Conservation (phyloP, 257 asterid genomes). For the Handroanthus guayacan region DNA sequence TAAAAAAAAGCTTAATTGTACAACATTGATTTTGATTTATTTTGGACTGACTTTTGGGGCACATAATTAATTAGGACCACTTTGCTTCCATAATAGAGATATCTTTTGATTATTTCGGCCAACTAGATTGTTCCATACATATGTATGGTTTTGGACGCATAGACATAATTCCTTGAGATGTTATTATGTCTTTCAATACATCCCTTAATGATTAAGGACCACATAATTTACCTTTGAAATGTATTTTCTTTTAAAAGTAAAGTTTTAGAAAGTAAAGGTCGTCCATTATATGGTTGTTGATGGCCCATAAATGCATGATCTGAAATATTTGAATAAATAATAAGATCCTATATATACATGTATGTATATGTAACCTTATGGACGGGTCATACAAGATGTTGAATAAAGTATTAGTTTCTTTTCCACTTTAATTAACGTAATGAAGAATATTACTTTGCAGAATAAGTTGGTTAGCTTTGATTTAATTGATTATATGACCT, state of each 20-base stretch:
- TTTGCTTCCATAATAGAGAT: neutral
- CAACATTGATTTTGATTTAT: neutral
- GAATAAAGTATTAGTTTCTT: slow-evolving; percentile 13
- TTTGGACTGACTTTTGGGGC: neutral
- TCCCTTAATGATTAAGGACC: slow-evolving; percentile 27
- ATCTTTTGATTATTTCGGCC: neutral
- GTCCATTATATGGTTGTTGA: neutral
- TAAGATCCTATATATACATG: too few relatives aligned
- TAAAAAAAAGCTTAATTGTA: too few relatives aligned
- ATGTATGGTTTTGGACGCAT: slow-evolving; percentile 31
- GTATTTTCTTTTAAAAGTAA: neutral
- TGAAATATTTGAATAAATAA: neutral
- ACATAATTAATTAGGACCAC: neutral
- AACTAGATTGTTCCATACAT: slow-evolving; percentile 14
- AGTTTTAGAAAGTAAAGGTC: slow-evolving; percentile 5
- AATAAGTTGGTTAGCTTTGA: neutral
- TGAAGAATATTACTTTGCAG: neutral
- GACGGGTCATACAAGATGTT: neutral
- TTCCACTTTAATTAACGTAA: neutral
- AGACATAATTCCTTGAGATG: slow-evolving; percentile 1
- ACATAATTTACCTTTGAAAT: slow-evolving; percentile 1
- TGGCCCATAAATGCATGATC: slow-evolving; percentile 5
- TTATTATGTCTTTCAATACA: neutral
- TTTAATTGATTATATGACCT: neutral
- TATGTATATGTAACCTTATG: neutral